phyloP scores from a whole-genome alignment of 2,329 filamentous ascomycete species.

The Alternaria alternata region DNA sequence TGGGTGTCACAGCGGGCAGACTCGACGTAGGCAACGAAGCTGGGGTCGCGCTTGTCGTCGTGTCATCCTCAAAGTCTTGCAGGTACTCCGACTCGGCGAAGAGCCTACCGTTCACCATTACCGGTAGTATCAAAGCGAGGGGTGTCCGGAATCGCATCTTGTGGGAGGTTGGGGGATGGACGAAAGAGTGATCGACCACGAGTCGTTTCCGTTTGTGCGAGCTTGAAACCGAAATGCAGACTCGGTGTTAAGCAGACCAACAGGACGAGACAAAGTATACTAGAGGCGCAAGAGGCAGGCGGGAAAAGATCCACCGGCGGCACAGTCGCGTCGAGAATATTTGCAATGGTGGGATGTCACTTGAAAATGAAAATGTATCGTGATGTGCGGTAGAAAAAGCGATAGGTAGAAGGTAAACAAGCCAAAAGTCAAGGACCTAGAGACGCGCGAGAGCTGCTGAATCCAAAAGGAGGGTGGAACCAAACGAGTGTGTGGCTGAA shows the following conservation, averaged over 20 bases:
- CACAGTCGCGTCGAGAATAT: background rate
- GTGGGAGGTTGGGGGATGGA: background rate
- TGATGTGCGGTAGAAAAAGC: background rate
- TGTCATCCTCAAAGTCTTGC: conserved; percentile 1
- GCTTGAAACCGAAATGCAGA: background rate
- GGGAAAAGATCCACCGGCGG: background rate
- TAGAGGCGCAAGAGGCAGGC: background rate
- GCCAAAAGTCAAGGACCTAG: background rate
- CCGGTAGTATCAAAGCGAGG: background rate
- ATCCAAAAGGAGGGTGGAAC: background rate
- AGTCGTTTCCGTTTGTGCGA: background rate
- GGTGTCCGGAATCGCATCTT: conserved; percentile 3
- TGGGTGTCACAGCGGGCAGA: background rate
- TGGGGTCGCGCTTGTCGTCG: conserved; percentile 11
- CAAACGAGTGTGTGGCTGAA: background rate
- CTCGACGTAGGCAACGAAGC: conserved; percentile 7
- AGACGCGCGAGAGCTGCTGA: background rate
- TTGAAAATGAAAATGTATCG: background rate
- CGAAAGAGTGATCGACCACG: background rate
- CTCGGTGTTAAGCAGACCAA: background rate
- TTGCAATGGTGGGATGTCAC: background rate
- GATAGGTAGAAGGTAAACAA: background rate
- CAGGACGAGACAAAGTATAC: background rate
- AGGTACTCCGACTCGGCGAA: background rate
- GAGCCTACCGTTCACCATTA: background rate